These are phyloP conservation scores for Globisporangium lucens DNA, from an alignment of 352 stramenopile species.

Conservation along the genomic window DNA sequence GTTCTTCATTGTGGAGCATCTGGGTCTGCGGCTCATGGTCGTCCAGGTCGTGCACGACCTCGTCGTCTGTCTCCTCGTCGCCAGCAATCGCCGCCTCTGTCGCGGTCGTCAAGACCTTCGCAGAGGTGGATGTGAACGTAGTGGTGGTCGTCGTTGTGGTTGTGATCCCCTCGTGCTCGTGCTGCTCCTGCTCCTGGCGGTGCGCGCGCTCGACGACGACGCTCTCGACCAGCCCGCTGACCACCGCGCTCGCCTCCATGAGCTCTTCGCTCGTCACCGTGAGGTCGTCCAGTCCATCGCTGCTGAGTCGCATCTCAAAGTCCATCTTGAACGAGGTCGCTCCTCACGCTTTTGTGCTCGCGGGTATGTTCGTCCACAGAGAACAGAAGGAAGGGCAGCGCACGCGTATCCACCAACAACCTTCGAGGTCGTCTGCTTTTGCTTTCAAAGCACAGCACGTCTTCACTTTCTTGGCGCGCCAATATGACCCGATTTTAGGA, in stretches of 20 bases:
- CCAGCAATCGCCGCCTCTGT: background rate
- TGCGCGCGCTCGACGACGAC: background rate
- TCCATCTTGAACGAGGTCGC: constrained; percentile 2
- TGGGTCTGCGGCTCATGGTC: constrained; percentile 8
- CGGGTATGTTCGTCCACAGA: background rate
- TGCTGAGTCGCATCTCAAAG: constrained; percentile 15
- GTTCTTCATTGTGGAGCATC: constrained; percentile 7
- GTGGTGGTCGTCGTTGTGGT: background rate
- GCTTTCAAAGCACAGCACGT: background rate
- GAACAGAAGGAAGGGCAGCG: background rate
- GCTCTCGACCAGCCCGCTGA: constrained; percentile 4
- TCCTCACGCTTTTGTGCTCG: background rate
- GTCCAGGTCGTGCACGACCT: constrained; percentile 18
- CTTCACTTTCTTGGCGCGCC: background rate
- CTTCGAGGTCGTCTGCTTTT: background rate
- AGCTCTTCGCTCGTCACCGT: constrained; percentile 12
- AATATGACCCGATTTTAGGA: background rate
- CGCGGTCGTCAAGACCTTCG: background rate
- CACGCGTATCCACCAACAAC: background rate
- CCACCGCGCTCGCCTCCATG: constrained; percentile 10
- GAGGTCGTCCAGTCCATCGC: constrained; percentile 13
- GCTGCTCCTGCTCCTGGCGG: background rate
- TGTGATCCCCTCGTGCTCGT: background rate
- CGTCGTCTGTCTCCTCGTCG: constrained; percentile 7
- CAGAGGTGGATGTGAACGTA: background rate